Evolutionary conservation across 2,329 filamentous ascomycete genomes (phyloP).

Genomic region (Penicillium sp.): DNA sequence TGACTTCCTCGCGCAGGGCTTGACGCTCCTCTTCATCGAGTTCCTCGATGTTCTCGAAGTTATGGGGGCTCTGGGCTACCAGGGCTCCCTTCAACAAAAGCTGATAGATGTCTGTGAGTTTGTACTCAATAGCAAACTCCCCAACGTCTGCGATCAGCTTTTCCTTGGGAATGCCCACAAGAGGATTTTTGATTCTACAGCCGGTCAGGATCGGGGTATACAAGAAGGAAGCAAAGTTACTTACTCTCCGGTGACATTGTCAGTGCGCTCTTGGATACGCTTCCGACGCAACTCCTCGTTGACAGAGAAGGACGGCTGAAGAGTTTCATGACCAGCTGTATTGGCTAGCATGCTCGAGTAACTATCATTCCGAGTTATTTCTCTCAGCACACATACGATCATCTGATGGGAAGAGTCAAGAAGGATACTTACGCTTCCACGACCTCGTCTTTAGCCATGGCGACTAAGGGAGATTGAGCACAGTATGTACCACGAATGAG

Average conservation of each 20-base stretch:
- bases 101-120: conserved; percentile 54
- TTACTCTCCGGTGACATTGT: conserved; percentile 32
- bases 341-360: neutral
- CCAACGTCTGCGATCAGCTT: conserved; percentile 29
- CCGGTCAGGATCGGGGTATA: neutral
- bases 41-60: conserved; percentile 42
- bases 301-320: conserved; percentile 12
- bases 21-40: conserved; percentile 42
- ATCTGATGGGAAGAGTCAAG: neutral
- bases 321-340: neutral
- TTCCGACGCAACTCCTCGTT: conserved; percentile 15
- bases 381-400: neutral
- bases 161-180: conserved; percentile 27
- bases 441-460: conserved; percentile 1
- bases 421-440: neutral
- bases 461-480: neutral
- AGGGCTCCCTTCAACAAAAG: conserved; percentile 41
- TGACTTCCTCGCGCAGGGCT: conserved; percentile 42
- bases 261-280: conserved; percentile 26
- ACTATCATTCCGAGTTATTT: neutral
- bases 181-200: conserved; percentile 24
- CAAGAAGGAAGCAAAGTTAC: conserved; percentile 11
- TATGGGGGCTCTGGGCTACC: conserved; percentile 46
- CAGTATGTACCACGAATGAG: neutral
- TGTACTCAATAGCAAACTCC: conserved; percentile 51